These are phyloP conservation scores for Geosmithia putterillii DNA, from an alignment of 2,329 filamentous ascomycete species.

Conservation along the genomic window DNA sequence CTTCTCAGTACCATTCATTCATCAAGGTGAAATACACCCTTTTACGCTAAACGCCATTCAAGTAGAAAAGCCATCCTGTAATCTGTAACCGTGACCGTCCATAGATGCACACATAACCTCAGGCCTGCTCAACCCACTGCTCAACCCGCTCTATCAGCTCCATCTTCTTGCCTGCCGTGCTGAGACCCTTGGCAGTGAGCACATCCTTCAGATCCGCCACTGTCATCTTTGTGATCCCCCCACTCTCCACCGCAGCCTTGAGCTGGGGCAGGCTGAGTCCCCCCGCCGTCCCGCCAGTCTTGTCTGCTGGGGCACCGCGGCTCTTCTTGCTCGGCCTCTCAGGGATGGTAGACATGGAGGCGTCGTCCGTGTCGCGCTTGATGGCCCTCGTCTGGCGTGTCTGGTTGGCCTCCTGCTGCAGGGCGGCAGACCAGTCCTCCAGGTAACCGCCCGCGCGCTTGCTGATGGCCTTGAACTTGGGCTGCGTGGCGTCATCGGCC, in stretches of 20 bases:
- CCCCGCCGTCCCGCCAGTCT: constrained; percentile 12
- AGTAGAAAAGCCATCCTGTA: neutral
- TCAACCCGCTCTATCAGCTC: constrained; percentile 43
- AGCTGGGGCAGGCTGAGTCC: constrained; percentile 32
- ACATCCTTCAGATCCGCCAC: constrained; percentile 39
- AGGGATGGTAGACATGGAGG: constrained; percentile 5
- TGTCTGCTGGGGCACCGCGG: constrained; percentile 12
- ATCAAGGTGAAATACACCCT: neutral
- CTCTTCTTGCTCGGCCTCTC: constrained; percentile 34
- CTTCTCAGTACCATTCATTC: no score
- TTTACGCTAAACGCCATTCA: neutral
- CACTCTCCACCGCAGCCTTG: constrained; percentile 29
- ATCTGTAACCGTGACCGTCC: neutral
- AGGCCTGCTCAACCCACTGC: constrained; percentile 36
- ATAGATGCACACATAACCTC: neutral
- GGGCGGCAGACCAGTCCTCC: constrained; percentile 58
- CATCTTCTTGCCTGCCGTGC: constrained; percentile 37
- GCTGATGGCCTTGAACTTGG: constrained; percentile 76
- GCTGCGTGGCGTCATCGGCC: constrained; percentile 64
- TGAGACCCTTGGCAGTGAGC: constrained; percentile 32
- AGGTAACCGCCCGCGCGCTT: constrained; percentile 76
- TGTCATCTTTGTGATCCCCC: constrained; percentile 38
- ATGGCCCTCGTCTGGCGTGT: constrained; percentile 25
- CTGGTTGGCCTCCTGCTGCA: constrained; percentile 42
- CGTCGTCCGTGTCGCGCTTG: constrained; percentile 38